Base-by-base conservation (phyloP, 164 flowering plant species). In the Tinospora cordifolia region DNA sequence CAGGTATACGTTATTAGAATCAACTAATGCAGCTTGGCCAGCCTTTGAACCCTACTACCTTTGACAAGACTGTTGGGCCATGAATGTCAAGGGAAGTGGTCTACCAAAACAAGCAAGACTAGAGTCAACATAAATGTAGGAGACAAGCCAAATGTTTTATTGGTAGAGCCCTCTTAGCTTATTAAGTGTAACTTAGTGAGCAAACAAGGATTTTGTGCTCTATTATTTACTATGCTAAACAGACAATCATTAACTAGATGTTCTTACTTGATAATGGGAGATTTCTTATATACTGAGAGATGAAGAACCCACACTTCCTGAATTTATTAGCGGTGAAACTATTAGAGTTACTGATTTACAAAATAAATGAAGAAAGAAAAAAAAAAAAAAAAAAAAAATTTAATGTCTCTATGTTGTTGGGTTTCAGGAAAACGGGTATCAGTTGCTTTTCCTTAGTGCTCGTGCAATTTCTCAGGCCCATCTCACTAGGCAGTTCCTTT, bases 391-490 rank as follows among this genome's bases (percentile, higher is more conserved):
- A n/a, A 10, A 10, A 54, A 17, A 24, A 54, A n/a, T 19, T 54
- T 21, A 17, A n/a, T 54, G 60, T 38, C 24, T 24, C 15, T 30
- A 6, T 19, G 6, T 68, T 66, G 27, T 66, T 57, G 38, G 59
- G 21, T 79, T 82, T 72, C 87, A 91, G 97, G 95, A 91, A 79
- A 95, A 95, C 80, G 99, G 98, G 25, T 95, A 92, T 81, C 88
- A 95, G 68, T 60, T 95, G 75, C 90, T 95, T 74, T 95, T 92
- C 72, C 90, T 95, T 6, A 95, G 99, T 83, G 99, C 99, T 65
- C 98, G 99, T 59, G 81, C 99, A 38, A 95, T 95, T 70, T 85
- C 96, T 67, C 99, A 95, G 82, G 93, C 99, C 62, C 79, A 84
- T 78, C 79, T 72, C 63, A 95, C 99, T 3, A 82, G 99, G 73